Evolutionary conservation across 1,284 basidiomycete genomes (phyloP).

Genomic region (Austropuccinia psidii): DNA sequence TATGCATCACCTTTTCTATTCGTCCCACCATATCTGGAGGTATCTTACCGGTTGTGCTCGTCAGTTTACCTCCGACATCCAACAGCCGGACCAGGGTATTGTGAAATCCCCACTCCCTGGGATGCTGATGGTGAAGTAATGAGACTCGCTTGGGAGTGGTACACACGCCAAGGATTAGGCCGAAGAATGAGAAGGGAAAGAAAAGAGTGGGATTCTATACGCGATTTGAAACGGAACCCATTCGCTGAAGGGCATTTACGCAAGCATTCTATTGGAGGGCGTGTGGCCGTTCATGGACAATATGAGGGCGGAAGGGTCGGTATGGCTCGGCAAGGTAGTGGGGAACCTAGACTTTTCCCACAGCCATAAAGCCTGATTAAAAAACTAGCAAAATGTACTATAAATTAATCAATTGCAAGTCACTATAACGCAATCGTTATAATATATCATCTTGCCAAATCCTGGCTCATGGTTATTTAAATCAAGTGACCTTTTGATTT

Average conservation of each 20-base stretch:
- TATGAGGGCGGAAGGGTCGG: conserved; percentile 33
- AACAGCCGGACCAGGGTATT: conserved; percentile 82
- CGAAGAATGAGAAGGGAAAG: conserved; percentile 62
- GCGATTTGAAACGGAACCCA: conserved; percentile 54
- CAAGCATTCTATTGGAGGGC: conserved; percentile 26
- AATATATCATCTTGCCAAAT: too few relatives aligned
- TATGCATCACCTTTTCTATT: conserved; percentile 89
- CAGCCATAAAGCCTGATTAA: too few relatives aligned
- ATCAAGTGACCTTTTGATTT: too few relatives aligned
- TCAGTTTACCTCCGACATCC: conserved; percentile 91
- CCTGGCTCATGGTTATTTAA: too few relatives aligned
- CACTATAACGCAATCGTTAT: too few relatives aligned
- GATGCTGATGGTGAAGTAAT: conserved; percentile 85
- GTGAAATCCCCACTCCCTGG: conserved; percentile 86
- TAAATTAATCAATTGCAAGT: too few relatives aligned
- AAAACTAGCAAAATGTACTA: too few relatives aligned
- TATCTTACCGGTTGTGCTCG: conserved; percentile 83
- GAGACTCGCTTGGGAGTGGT: conserved; percentile 83
- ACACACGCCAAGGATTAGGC: conserved; percentile 55
- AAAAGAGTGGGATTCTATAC: conserved; percentile 60
- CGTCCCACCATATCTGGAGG: conserved; percentile 89
- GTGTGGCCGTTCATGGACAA: conserved; percentile 31
- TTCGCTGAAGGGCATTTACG: conserved; percentile 34
- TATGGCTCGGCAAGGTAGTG: conserved; percentile 24
- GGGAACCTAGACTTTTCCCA: conserved; percentile 18